Conservation (phyloP, 306 rosid genomes). For the Oxytropis ochrocephala region DNA sequence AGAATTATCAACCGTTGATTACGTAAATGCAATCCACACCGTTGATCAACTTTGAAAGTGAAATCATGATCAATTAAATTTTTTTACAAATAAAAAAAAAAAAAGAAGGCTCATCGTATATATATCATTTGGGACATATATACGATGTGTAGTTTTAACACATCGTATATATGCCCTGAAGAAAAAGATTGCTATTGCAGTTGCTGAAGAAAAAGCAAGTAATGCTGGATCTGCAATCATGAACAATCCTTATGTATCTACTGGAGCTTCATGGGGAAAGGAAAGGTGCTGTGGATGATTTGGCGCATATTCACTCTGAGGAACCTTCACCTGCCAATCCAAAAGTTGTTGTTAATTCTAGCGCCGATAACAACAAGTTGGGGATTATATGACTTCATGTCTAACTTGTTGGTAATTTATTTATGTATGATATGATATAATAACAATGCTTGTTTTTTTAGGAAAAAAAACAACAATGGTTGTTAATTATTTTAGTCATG, state of each 20-base stretch:
- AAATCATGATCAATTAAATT: too few species aligned
- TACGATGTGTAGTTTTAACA: too few species aligned
- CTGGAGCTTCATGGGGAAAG: conserved; percentile 64
- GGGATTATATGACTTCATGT: neutral
- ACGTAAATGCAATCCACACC: too few species aligned
- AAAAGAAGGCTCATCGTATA: too few species aligned
- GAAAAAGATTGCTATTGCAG: conserved; percentile 50
- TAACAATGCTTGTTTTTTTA: neutral
- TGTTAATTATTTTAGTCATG: conserved; percentile 2
- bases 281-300: conserved; percentile 32
- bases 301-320: conserved; percentile 38
- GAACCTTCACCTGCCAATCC: conserved; percentile 26
- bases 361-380: conserved; percentile 27
- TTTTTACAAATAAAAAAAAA: too few species aligned
- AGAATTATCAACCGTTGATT: too few species aligned
- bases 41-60: too few species aligned
- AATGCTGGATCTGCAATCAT: conserved; percentile 56
- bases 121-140: too few species aligned
- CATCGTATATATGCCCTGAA: too few species aligned
- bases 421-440: neutral
- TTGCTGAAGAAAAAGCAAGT: conserved; percentile 64
- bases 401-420: neutral
- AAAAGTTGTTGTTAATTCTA: conserved; percentile 30
- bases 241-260: conserved; percentile 47
- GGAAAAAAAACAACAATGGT: too few species aligned